Percentiles rank a stretch among this genome's conserved stretches.
Evolutionary conservation across 805 yeast genomes (phyloP).

Genomic region (Martiniozyma abietophila): DNA sequence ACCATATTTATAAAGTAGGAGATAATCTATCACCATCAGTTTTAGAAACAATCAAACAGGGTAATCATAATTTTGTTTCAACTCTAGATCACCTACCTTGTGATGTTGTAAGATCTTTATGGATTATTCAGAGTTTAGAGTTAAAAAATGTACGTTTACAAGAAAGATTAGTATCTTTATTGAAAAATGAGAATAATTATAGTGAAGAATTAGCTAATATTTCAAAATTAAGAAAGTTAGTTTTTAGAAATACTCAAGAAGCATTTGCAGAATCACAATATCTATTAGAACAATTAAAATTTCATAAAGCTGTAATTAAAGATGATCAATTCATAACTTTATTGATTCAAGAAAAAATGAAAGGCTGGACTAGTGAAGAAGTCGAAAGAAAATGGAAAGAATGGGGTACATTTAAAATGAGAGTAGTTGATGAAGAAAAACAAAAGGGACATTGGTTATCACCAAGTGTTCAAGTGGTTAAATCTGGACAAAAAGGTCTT

Average conservation of each 20-base stretch:
- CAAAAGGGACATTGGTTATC: background rate
- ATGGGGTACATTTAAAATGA: constrained; percentile 20
- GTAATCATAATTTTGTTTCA: constrained; percentile 28
- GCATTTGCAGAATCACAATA: constrained; percentile 20
- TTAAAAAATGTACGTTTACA: constrained; percentile 17
- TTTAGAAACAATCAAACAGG: constrained; percentile 22
- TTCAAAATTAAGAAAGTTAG: constrained; percentile 5
- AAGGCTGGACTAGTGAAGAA: constrained; percentile 13
- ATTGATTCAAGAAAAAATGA: constrained; percentile 5
- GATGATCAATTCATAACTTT: constrained; percentile 16
- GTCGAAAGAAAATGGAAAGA: constrained; percentile 16
- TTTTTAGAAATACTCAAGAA: constrained; percentile 20
- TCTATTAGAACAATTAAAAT: constrained; percentile 12
- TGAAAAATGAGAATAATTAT: background rate
- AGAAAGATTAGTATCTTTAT: constrained; percentile 5
- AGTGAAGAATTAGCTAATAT: constrained; percentile 4
- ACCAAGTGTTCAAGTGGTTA: no score
- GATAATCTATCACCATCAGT: no score
- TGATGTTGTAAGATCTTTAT: constrained; percentile 28
- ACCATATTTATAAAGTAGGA: no score
- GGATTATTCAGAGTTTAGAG: constrained; percentile 28
- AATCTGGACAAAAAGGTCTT: no score
- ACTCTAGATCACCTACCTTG: constrained; percentile 32
- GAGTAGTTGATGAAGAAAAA: constrained; percentile 6
- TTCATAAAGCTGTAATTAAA: constrained; percentile 17